Conservation (phyloP, 306 rosid genomes). For the Pachyrhizus erosus region DNA sequence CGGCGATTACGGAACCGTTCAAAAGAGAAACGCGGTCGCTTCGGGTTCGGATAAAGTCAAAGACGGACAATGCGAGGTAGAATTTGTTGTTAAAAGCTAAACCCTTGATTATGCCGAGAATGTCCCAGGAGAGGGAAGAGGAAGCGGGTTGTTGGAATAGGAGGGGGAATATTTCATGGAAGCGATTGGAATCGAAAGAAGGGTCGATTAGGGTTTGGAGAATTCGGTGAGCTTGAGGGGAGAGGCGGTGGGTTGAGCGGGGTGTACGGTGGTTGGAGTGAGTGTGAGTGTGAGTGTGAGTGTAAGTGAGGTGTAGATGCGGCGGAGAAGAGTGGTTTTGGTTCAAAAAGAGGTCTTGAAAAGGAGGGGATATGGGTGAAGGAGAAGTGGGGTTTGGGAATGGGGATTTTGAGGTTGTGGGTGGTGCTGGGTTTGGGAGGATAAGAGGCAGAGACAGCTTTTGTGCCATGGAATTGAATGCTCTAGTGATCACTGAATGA, state of each 20-base stretch:
- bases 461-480: too few species aligned
- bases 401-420: too few species aligned
- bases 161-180: slow-evolving; percentile 44
- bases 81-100: slow-evolving; percentile 64
- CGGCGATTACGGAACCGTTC: slow-evolving; percentile 63
- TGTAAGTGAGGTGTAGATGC: not conserved
- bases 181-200: slow-evolving; percentile 49
- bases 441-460: too few species aligned
- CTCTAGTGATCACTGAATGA: too few species aligned
- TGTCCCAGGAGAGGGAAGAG: slow-evolving; percentile 52
- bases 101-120: slow-evolving; percentile 67
- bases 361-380: too few species aligned
- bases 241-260: slow-evolving; percentile 68
- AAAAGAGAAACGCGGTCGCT: slow-evolving; percentile 51
- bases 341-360: too few species aligned
- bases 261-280: slow-evolving; percentile 3
- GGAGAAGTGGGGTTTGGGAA: too few species aligned
- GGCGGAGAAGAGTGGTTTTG: slow-evolving; percentile 62
- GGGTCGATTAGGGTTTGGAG: slow-evolving; percentile 60
- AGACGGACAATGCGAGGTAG: slow-evolving; percentile 65
- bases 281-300: too few species aligned
- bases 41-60: slow-evolving; percentile 61
- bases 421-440: too few species aligned
- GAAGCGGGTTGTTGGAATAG: slow-evolving; percentile 35
- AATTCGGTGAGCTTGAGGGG: slow-evolving; percentile 66